These are phyloP conservation scores for Nematodospora valgi DNA, from an alignment of 805 yeast species.

Conservation along the genomic window DNA sequence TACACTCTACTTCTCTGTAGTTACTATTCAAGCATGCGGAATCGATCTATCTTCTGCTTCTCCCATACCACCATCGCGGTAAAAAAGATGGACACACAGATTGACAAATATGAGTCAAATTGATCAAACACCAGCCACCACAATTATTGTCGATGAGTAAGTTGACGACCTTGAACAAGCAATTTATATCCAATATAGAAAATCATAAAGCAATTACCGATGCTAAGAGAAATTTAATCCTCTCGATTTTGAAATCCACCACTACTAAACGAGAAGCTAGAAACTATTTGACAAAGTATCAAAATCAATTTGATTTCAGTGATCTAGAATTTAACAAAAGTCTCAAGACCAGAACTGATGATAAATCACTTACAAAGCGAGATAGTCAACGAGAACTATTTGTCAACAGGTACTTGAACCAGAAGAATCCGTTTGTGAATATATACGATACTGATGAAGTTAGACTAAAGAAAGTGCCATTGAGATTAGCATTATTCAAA, in stretches of 20 bases:
- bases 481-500: slow-evolving; percentile 56
- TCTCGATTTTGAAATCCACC: slow-evolving; percentile 81
- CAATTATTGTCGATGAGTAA: slow-evolving; percentile 27
- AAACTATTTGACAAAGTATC: slow-evolving; percentile 72
- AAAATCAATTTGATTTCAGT: slow-evolving; percentile 37
- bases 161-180: slow-evolving; percentile 23
- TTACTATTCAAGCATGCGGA: no score
- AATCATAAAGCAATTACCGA: slow-evolving; percentile 32
- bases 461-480: slow-evolving; percentile 38
- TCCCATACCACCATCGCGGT: no score
- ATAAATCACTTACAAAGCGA: slow-evolving; percentile 13
- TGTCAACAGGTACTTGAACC: slow-evolving; percentile 28
- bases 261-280: slow-evolving; percentile 93
- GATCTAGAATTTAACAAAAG: slow-evolving; percentile 12
- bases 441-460: slow-evolving; percentile 27
- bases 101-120: background rate
- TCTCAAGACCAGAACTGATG: slow-evolving; percentile 17
- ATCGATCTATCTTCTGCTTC: no score
- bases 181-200: slow-evolving; percentile 36
- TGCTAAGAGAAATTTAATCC: slow-evolving; percentile 65
- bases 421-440: slow-evolving; percentile 31
- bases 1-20: no score
- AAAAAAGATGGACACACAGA: no score
- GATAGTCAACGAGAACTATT: slow-evolving; percentile 30
- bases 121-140: no score